Evolutionary conservation across 2,329 filamentous ascomycete genomes (phyloP).

Genomic region (Cladosporium halotolerans): DNA sequence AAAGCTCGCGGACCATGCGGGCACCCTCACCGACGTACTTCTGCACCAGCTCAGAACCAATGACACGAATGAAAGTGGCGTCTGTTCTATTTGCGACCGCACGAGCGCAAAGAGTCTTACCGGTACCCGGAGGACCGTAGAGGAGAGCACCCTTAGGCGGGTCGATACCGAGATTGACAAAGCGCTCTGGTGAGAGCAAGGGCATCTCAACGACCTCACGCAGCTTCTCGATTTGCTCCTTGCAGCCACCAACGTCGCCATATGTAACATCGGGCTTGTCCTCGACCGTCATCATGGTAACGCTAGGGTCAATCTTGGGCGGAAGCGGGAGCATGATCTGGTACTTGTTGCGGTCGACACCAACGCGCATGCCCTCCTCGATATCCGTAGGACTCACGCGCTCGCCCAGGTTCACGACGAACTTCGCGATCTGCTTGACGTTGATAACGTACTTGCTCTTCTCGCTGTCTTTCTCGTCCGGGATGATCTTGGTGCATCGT

Average conservation of each 20-base stretch:
- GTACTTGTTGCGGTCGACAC: slow-evolving; percentile 97
- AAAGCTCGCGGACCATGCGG: slow-evolving; percentile 95
- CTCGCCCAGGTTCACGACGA: slow-evolving; percentile 95
- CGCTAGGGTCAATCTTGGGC: slow-evolving; percentile 96
- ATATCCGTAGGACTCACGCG: slow-evolving; percentile 97
- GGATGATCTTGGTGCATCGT: slow-evolving; percentile 97
- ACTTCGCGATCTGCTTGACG: slow-evolving; percentile 99
- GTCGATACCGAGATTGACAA: slow-evolving; percentile 98
- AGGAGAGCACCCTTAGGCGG: slow-evolving; percentile 95
- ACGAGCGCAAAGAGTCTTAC: slow-evolving; percentile 95
- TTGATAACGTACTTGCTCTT: slow-evolving; percentile 99
- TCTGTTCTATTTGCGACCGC: slow-evolving; percentile 97
- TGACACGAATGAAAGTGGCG: slow-evolving; percentile 96
- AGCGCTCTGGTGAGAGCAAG: slow-evolving; percentile 88
- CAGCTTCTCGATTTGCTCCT: slow-evolving; percentile 98
- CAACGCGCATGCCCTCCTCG: slow-evolving; percentile 97
- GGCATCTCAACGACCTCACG: slow-evolving; percentile 99
- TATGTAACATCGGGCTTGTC: slow-evolving; percentile 99
- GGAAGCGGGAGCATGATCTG: slow-evolving; percentile 94
- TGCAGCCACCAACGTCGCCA: slow-evolving; percentile 96
- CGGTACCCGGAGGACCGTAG: slow-evolving; percentile 95
- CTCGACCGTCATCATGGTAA: slow-evolving; percentile 99
- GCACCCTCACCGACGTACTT: slow-evolving; percentile 99
- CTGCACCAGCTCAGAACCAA: slow-evolving; percentile 94
- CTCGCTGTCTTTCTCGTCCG: slow-evolving; percentile 88